These are phyloP conservation scores for Tarenaya hassleriana DNA, from an alignment of 345 rosid genomes.

Conservation along the genomic window DNA sequence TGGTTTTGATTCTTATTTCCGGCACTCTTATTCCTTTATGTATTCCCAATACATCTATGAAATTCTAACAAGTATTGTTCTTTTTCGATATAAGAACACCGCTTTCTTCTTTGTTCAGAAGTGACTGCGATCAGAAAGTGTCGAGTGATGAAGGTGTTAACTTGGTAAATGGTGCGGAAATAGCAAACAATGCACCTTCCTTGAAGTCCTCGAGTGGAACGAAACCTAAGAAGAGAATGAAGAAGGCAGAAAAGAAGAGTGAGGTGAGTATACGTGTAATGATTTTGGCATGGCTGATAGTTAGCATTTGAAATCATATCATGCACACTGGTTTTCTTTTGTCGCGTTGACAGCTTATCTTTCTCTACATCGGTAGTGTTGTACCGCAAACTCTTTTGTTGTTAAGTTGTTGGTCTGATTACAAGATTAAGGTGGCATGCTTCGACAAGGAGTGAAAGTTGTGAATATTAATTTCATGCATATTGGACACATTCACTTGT, in stretches of 20 bases:
- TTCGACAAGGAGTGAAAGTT: slow-evolving; percentile 3
- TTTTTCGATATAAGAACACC: background rate
- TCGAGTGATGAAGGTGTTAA: background rate
- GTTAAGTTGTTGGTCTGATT: background rate
- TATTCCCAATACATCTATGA: background rate
- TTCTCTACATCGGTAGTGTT: background rate
- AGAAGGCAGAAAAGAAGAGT: background rate
- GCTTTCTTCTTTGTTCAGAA: background rate
- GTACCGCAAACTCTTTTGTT: background rate
- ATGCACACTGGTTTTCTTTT: background rate
- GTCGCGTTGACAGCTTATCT: background rate
- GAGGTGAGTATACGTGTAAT: slow-evolving; percentile 9
- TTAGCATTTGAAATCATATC: background rate
- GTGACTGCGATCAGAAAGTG: background rate
- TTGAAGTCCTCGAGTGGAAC: slow-evolving; percentile 1
- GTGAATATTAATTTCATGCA: slow-evolving; percentile 2
- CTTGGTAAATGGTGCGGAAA: background rate
- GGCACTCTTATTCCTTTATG: background rate
- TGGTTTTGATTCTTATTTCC: background rate
- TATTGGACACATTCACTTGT: background rate
- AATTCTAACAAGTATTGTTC: background rate
- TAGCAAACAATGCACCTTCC: slow-evolving; percentile 3
- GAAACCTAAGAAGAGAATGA: background rate
- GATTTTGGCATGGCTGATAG: background rate
- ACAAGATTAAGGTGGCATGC: background rate